These are phyloP conservation scores for Phascolomyces articulosus DNA, from an alignment of 371 early-diverging fungal genomes.

Conservation along the genomic window DNA sequence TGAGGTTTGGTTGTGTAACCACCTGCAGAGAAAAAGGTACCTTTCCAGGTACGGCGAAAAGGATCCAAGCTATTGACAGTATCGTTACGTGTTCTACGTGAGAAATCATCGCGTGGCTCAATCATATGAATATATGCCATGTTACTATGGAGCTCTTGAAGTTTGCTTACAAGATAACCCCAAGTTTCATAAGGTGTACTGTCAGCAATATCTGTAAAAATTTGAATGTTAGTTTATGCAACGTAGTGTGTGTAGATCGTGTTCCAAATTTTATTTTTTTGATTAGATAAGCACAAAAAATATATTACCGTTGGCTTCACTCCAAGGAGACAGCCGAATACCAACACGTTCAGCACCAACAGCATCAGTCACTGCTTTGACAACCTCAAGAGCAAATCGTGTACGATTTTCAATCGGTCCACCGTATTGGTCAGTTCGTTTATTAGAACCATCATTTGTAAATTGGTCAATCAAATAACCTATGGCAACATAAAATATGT, in stretches of 20 bases:
- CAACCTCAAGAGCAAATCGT: conserved; percentile 48
- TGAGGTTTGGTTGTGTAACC: conserved; percentile 26
- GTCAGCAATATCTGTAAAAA: conserved; percentile 24
- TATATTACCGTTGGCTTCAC: conserved; percentile 14
- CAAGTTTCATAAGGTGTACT: conserved; percentile 38
- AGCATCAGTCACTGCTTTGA: conserved; percentile 33
- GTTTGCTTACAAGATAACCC: conserved; percentile 22
- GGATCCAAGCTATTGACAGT: conserved; percentile 21
- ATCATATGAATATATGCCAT: conserved; percentile 42
- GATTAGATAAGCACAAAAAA: no score
- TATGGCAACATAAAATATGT: no score
- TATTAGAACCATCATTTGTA: conserved; percentile 31
- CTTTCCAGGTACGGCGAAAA: conserved; percentile 37
- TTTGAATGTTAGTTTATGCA: background rate
- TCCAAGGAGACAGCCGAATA: conserved; percentile 29
- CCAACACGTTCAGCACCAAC: conserved; percentile 20
- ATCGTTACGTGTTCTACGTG: conserved; percentile 13
- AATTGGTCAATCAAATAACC: conserved; percentile 66
- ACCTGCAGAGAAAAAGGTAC: conserved; percentile 30
- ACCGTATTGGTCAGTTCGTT: conserved; percentile 65
- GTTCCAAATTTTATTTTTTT: no score
- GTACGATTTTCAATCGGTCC: conserved; percentile 56
- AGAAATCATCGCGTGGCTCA: conserved; percentile 29
- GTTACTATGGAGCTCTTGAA: conserved; percentile 25
- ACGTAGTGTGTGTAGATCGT: no score